Percentiles rank a stretch among this genome's conserved stretches.
phyloP scores from a whole-genome alignment of 2,329 filamentous ascomycete species.

The Akanthomyces lecanii region DNA sequence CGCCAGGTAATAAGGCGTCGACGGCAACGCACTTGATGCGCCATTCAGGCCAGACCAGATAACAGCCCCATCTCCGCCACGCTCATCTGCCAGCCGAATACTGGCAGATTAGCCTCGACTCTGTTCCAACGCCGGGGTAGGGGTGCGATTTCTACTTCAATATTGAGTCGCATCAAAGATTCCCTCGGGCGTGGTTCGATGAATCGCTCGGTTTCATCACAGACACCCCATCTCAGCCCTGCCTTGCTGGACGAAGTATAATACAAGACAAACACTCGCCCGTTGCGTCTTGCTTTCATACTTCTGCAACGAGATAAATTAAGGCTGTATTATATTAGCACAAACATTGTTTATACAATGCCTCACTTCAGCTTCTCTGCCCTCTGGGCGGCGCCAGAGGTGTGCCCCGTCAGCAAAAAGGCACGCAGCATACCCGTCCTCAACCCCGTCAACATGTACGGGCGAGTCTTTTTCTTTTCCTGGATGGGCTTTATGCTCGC shows the following conservation, averaged over 20 bases:
- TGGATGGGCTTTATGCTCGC: constrained; percentile 83
- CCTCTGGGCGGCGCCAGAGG: constrained; percentile 50
- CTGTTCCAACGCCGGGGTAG: neutral
- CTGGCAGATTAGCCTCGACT: neutral
- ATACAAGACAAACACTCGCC: neutral
- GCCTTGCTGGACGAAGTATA: neutral
- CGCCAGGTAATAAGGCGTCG: neutral
- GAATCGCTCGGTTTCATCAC: neutral
- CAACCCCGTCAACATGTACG: constrained; percentile 75
- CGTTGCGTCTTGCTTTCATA: neutral
- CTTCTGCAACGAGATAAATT: neutral
- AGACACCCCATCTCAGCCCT: neutral
- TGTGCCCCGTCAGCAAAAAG: constrained; percentile 83
- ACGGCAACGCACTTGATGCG: neutral
- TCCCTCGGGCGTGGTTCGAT: neutral
- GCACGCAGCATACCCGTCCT: constrained; percentile 74
- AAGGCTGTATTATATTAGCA: neutral
- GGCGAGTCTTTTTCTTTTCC: constrained; percentile 84
- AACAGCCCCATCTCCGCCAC: neutral
- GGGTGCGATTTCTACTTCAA: neutral
- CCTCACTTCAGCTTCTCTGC: constrained; percentile 25
- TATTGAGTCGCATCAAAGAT: no score
- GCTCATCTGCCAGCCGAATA: neutral
- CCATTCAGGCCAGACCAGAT: neutral
- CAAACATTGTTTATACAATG: constrained; percentile 20